These are phyloP conservation scores for Aaosphaeria pasadenensis DNA, from an alignment of 2,329 filamentous ascomycete genomes.

Conservation along the genomic window DNA sequence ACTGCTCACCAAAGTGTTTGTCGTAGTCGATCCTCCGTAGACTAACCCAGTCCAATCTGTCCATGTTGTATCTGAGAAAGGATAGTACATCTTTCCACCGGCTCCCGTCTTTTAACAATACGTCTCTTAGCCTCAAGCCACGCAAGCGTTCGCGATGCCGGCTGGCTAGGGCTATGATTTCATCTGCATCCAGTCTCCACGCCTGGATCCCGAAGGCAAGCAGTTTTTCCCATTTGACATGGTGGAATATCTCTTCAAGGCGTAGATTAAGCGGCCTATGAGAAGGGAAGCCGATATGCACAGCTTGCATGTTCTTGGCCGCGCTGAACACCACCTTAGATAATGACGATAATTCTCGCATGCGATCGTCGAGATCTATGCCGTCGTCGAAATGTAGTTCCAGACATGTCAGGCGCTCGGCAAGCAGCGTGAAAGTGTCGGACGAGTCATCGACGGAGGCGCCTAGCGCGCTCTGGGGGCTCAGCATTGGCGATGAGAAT, in stretches of 20 bases:
- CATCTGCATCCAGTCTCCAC: slow-evolving; percentile 59
- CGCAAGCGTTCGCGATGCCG: slow-evolving; percentile 57
- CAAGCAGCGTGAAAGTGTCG: slow-evolving; percentile 49
- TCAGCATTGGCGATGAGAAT: slow-evolving; percentile 63
- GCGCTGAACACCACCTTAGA: slow-evolving; percentile 58
- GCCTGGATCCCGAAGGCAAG: slow-evolving; percentile 64
- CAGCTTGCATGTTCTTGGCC: slow-evolving; percentile 58
- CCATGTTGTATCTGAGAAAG: slow-evolving; percentile 56
- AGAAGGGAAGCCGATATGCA: slow-evolving; percentile 64
- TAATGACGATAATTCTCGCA: slow-evolving; percentile 55
- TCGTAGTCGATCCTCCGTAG: slow-evolving; percentile 61
- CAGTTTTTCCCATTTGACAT: slow-evolving; percentile 59
- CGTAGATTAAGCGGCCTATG: slow-evolving; percentile 55
- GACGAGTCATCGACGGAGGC: slow-evolving; percentile 47
- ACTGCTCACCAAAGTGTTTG: slow-evolving; percentile 50
- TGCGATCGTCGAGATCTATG: slow-evolving; percentile 55
- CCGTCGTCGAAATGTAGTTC: slow-evolving; percentile 63
- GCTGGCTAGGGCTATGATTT: slow-evolving; percentile 57
- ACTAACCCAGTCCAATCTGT: slow-evolving; percentile 59
- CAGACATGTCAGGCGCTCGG: slow-evolving; percentile 58
- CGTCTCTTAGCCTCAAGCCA: slow-evolving; percentile 58
- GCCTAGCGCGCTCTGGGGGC: slow-evolving; percentile 55
- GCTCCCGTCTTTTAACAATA: slow-evolving; percentile 59
- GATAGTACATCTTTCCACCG: slow-evolving; percentile 60
- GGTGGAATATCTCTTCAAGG: slow-evolving; percentile 62